Evolutionary conservation across 768 basidiomycete species (phyloP), one percentile per base, ranked within the genome.

Genomic region (Lentinula detonsa): DNA sequence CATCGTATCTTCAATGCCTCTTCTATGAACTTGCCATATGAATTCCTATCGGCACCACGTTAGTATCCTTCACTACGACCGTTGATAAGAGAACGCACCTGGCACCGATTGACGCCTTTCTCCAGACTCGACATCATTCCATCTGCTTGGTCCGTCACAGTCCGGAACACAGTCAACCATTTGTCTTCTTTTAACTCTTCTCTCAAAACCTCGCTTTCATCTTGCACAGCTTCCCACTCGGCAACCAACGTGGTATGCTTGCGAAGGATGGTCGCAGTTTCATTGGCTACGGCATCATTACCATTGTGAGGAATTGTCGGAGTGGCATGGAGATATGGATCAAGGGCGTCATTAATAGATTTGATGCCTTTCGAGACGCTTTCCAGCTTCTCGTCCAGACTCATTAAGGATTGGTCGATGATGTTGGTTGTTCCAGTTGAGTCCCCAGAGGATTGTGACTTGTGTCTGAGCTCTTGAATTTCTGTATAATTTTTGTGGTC

Each of bases 161-260:
- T 95, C 65, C 95, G 84, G 74, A 98, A 98, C 21, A 98, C 92
- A 10, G 90, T 90, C 67, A 98, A 80, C 93, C 93, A 97, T 67
- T 95, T 95, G 74, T 98, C 96, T 73, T 98, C 96, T 74, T 92
- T 95, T 64, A 98, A 78, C 73, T 99, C 97, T 68, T 95, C 93
- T 64, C 88, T 80, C 61, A 98, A 74, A 31, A 88, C 85, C 48
- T 90, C 87, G 59, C 88, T 90, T 67, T 93, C 90, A 59, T 84
- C 84, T 69, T 89, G 87, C 9, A 94, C 83, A 9, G 83, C 75
- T 62, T 90, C 86, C 95, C 94, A 98, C 43, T 95, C 94, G 9
- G 77, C 71, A 34, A 85, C 66, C 56, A 96, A 75, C 10, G 87
- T 79, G 13, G 84, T 81, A 69, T 93, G 87, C 69, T 95, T 95